phyloP scores from a whole-genome alignment of 805 yeast species.

The Sugiyamaella marilandica region DNA sequence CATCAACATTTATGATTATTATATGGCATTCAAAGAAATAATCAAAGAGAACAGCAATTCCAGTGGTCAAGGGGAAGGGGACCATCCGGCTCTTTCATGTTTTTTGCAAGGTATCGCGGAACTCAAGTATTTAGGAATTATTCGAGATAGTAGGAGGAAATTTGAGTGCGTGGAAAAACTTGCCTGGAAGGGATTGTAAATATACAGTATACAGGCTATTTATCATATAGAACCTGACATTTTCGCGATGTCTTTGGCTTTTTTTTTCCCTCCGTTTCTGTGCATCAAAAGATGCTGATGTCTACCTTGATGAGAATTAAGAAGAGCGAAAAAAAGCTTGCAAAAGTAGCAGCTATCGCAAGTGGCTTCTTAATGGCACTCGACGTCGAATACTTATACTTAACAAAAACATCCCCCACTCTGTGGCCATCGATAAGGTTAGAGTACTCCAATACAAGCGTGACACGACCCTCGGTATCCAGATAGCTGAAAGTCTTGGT shows the following conservation, averaged over 20 bases:
- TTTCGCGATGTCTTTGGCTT: too few species aligned
- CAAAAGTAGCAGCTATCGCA: constrained; percentile 56
- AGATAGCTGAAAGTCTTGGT: constrained; percentile 41
- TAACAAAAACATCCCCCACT: constrained; percentile 50
- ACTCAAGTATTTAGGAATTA: constrained; percentile 61
- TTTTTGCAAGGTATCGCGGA: constrained; percentile 73
- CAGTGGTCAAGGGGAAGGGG: constrained; percentile 44
- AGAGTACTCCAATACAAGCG: constrained; percentile 52
- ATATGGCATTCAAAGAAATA: constrained; percentile 48
- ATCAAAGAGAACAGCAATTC: constrained; percentile 31
- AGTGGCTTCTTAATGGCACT: constrained; percentile 62
- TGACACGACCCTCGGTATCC: constrained; percentile 76
- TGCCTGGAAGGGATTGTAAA: constrained; percentile 53
- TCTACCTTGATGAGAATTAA: constrained; percentile 45
- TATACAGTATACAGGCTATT: background rate
- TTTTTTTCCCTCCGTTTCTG: too few species aligned
- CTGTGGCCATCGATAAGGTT: constrained; percentile 69
- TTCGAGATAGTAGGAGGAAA: constrained; percentile 55
- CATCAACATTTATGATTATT: constrained; percentile 66
- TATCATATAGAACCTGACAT: background rate
- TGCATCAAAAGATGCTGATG: constrained; percentile 29
- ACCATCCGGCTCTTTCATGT: constrained; percentile 59
- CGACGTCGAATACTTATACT: constrained; percentile 44
- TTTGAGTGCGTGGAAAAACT: constrained; percentile 65
- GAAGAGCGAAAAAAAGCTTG: constrained; percentile 56